Conservation (phyloP, 148 eudicot genomes). For the Diospyros lotus region DNA sequence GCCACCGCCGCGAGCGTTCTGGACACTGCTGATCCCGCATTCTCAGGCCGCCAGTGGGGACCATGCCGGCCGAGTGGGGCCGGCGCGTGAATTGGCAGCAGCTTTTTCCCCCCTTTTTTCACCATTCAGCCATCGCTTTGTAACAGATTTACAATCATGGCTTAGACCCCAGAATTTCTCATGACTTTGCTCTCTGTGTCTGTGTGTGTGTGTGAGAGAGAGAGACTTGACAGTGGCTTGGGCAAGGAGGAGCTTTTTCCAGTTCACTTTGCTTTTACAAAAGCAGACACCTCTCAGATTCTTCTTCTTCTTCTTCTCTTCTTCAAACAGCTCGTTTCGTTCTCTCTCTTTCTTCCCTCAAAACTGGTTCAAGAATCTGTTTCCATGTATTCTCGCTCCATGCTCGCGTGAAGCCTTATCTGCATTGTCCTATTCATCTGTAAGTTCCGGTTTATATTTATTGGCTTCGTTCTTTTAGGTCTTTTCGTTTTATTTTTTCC, state of each 20-base stretch:
- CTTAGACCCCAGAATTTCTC: background rate
- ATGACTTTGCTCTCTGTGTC: no score
- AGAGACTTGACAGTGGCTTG: background rate
- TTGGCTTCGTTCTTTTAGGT: background rate
- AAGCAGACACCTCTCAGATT: conserved; percentile 22
- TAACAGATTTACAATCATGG: conserved; percentile 22
- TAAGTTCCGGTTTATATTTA: conserved; percentile 13
- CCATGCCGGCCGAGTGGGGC: conserved; percentile 21
- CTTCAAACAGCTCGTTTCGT: background rate
- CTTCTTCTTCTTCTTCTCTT: conserved; percentile 22
- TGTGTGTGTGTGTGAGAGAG: background rate
- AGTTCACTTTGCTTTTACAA: conserved; percentile 24
- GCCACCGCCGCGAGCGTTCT: background rate
- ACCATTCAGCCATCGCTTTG: conserved; percentile 5
- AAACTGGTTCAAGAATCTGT: conserved; percentile 7
- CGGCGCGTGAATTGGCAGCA: conserved; percentile 29
- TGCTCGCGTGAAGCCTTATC: background rate
- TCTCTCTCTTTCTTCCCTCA: conserved; percentile 5
- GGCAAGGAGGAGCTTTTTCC: conserved; percentile 4
- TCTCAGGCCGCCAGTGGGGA: conserved; percentile 12
- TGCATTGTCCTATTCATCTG: conserved; percentile 15
- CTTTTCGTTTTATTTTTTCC: background rate
- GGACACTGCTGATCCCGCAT: conserved; percentile 14
- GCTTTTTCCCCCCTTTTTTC: background rate
- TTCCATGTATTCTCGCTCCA: background rate